Evolutionary conservation across 371 early-diverging fungal genomes (phyloP), one percentile per base, ranked within the genome.

Genomic region (Saksenaea vasiformis): DNA sequence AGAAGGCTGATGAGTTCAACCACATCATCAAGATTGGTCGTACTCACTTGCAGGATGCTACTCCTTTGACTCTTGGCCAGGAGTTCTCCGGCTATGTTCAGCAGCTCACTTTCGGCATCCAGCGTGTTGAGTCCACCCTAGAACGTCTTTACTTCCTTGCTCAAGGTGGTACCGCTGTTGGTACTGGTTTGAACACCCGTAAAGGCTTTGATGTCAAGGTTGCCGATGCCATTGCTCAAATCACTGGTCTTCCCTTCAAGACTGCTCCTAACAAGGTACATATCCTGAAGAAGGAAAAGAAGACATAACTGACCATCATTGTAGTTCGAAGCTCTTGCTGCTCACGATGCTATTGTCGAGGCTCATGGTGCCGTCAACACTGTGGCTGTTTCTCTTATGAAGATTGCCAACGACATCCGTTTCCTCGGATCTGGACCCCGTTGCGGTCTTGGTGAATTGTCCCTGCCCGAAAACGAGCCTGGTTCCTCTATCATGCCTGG

Each of bases 401-500:
- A 95, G 85, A 93, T 95, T 64, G 95, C 95, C 62, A 93, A 91
- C 76, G 95, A 95, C 74, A 92, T 95, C 61, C 87, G 95, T 51
- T 86, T 91, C 61, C 87, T 95, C 11, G 94, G 93, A 37, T 92
- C 93, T 15, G 95, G 95, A 14, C 95, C 95, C 35, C 89, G 95
- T 44, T 95, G 94, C 73, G 95, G 95, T 57, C 80, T 95, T 11
- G 95, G 94, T 56, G 95, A 95, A 70, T 82, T 95, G 28, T 72
- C 73, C 36, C 80, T 95, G 51, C 95, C 95, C 26, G 94, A 93
- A 68, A 95, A 95, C 74, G 95, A 95, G 77, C 95, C 95, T 34
- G 95, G 95, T 59, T 91, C 91, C 43, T 91, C 91, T 51, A 95
- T 95, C 72, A 94, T 94, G 95, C 95, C 95, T 53, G 95, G 95